Percentiles rank a stretch among this genome's conserved stretches.
phyloP scores from a whole-genome alignment of 1,284 basidiomycete species.

The Cerrena zonata region DNA sequence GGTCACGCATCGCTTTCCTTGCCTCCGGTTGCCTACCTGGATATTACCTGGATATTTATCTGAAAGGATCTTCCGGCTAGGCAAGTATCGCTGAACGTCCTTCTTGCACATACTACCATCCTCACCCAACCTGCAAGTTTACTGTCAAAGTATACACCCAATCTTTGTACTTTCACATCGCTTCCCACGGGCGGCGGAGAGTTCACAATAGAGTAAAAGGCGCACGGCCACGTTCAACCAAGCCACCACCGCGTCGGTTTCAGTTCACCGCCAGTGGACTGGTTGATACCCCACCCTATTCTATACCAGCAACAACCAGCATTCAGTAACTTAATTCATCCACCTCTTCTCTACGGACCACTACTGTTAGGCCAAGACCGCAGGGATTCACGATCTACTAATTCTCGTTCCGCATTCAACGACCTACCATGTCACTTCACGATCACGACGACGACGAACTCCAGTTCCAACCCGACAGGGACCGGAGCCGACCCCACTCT shows the following conservation, averaged over 20 bases:
- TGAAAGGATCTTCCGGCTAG: too few species aligned
- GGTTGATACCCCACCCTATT: not conserved
- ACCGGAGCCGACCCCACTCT: slow-evolving; percentile 45
- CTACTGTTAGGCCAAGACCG: not conserved
- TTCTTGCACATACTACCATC: too few species aligned
- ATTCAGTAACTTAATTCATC: not conserved
- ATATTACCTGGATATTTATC: too few species aligned
- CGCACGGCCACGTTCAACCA: not conserved
- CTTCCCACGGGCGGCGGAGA: not conserved
- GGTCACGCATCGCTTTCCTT: too few species aligned
- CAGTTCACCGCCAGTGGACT: not conserved
- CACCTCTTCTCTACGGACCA: not conserved
- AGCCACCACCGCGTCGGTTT: not conserved
- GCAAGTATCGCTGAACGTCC: too few species aligned
- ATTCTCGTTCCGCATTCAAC: not conserved
- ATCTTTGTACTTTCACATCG: not conserved
- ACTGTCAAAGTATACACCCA: too few species aligned
- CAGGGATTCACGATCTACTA: not conserved
- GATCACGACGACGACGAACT: slow-evolving; percentile 10
- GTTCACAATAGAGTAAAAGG: too few species aligned
- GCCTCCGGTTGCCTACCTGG: too few species aligned
- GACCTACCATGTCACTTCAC: slow-evolving; percentile 18
- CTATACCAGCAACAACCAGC: not conserved
- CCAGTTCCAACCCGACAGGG: slow-evolving; percentile 8
- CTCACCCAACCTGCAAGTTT: too few species aligned